Evolutionary conservation across 257 asterid genomes (phyloP).

Genomic region (Euphrasia confusa): DNA sequence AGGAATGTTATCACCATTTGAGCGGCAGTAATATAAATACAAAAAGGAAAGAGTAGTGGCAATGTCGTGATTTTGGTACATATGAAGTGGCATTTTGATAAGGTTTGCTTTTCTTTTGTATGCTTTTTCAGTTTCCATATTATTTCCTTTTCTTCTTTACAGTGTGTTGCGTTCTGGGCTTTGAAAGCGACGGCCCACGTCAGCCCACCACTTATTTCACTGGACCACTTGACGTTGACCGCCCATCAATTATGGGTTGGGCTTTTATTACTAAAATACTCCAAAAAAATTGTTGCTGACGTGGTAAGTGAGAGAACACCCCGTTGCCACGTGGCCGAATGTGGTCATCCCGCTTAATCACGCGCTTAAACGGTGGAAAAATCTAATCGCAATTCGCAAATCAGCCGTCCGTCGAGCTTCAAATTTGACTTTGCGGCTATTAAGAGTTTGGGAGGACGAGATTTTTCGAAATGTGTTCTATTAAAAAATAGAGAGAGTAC

Average conservation of each 20-base stretch:
- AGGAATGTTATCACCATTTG: not conserved
- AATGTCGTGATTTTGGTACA: not conserved
- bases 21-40: not conserved
- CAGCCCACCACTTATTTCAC: constrained; percentile 34
- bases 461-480: no score
- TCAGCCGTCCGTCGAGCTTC: no score
- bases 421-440: no score
- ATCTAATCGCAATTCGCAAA: no score
- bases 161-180: constrained; percentile 28
- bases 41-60: constrained; percentile 20
- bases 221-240: constrained; percentile 41
- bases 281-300: constrained; percentile 21
- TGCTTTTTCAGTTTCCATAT: not conserved
- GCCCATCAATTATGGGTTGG: constrained; percentile 26
- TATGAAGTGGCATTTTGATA: constrained; percentile 12
- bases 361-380: no score
- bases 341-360: constrained; percentile 27
- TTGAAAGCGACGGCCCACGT: constrained; percentile 47
- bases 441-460: no score
- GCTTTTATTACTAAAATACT: not conserved
- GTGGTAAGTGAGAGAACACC: constrained; percentile 19
- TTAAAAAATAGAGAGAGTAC: no score
- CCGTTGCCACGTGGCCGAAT: constrained; percentile 38
- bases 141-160: not conserved
- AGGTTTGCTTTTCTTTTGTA: constrained; percentile 1